Percentiles rank a stretch among this genome's conserved stretches.
These are phyloP conservation scores for Colletotrichum noveboracense DNA, from an alignment of 2,329 filamentous ascomycete species.

Conservation along the genomic window DNA sequence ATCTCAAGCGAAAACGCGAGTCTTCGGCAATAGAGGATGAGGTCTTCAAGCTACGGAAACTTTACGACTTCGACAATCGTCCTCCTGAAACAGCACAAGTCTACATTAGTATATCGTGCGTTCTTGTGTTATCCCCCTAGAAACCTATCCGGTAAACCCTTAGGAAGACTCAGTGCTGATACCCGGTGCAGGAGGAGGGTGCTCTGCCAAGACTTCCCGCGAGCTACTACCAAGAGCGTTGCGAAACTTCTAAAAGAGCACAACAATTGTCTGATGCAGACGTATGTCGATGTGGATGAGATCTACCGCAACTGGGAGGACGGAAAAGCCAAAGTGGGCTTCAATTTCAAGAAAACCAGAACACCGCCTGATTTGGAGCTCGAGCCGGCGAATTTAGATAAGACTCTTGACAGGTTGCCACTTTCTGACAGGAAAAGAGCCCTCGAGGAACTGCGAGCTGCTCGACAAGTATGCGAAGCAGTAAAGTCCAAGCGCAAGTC, in stretches of 20 bases:
- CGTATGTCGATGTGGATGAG: conserved; percentile 38
- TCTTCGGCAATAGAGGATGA: conserved; percentile 24
- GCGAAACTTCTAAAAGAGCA: conserved; percentile 25
- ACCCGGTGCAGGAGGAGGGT: conserved; percentile 23
- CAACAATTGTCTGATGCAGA: conserved; percentile 34
- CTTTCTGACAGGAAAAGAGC: conserved; percentile 29
- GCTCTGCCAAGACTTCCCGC: conserved; percentile 39
- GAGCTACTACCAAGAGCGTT: conserved; percentile 31
- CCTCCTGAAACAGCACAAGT: neutral
- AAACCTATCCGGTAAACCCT: no score
- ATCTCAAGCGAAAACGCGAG: conserved; percentile 47
- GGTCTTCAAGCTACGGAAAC: neutral
- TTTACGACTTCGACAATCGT: neutral
- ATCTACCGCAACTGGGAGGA: neutral
- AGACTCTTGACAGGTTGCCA: conserved; percentile 14
- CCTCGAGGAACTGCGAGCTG: conserved; percentile 43
- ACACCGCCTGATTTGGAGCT: conserved; percentile 25
- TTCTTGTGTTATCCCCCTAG: no score
- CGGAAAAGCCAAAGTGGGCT: conserved; percentile 19
- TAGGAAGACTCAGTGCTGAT: neutral
- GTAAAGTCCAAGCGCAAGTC: conserved; percentile 26
- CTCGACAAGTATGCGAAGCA: conserved; percentile 32
- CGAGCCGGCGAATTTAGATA: conserved; percentile 22
- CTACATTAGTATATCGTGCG: neutral
- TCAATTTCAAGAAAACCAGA: conserved; percentile 32